Conservation (phyloP, 176 grass and related monocot genomes). For the Eremochloa ophiuroides region DNA sequence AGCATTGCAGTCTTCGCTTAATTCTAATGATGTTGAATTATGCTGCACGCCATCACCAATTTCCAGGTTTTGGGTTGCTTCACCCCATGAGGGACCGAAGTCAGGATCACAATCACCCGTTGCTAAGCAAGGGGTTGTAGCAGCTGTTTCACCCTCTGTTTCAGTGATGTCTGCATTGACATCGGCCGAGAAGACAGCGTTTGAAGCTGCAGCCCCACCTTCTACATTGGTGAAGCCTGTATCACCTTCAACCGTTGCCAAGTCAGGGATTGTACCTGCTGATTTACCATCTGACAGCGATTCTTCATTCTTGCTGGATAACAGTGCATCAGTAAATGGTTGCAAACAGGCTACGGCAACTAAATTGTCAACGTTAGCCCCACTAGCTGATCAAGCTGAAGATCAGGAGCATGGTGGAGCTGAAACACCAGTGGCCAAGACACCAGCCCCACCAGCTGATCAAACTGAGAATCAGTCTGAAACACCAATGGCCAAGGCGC, state of each 20-base stretch:
- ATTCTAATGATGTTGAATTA: neutral
- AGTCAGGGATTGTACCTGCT: neutral
- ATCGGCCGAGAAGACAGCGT: neutral
- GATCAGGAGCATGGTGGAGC: too few species aligned
- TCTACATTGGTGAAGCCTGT: neutral
- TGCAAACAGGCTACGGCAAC: too few species aligned
- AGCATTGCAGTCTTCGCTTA: neutral
- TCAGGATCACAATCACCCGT: neutral
- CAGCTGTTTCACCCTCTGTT: neutral
- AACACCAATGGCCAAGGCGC: neutral
- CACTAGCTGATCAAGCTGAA: neutral
- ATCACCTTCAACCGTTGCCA: neutral
- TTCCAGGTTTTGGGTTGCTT: neutral
- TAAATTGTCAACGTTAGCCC: neutral
- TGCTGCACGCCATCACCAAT: neutral
- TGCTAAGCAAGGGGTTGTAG: neutral
- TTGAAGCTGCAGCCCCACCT: neutral
- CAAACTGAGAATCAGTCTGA: neutral
- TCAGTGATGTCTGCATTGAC: neutral
- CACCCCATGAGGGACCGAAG: neutral
- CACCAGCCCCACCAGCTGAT: neutral
- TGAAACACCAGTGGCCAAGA: neutral
- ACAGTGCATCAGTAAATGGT: neutral
- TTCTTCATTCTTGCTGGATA: neutral
- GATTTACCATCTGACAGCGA: neutral